Evolutionary conservation across 345 rosid genomes (phyloP).

Genomic region (Gossypium australe): DNA sequence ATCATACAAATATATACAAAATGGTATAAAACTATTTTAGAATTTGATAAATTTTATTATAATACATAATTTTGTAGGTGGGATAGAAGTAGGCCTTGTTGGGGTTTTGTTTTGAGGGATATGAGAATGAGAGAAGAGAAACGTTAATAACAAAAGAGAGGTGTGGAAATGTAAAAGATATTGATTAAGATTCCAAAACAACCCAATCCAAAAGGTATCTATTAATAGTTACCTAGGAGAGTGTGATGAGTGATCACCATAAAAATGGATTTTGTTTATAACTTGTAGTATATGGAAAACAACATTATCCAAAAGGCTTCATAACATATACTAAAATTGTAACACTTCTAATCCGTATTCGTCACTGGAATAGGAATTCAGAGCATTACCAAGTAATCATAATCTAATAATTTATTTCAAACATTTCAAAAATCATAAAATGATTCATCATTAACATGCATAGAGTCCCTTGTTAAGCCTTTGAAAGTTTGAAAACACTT

Average conservation of each 20-base stretch:
- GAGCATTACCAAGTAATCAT: too few species aligned
- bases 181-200: conserved; percentile 17
- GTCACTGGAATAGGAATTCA: too few species aligned
- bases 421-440: too few species aligned
- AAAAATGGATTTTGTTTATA: neutral
- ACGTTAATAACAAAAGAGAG: conserved; percentile 28
- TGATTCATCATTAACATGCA: too few species aligned
- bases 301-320: neutral
- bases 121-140: neutral
- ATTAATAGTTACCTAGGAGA: neutral
- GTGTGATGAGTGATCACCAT: neutral
- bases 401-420: too few species aligned
- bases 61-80: too few species aligned
- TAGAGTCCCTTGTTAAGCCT: too few species aligned
- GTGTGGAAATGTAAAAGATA: conserved; percentile 17
- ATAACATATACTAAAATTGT: neutral
- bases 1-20: too few species aligned
- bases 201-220: neutral
- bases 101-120: conserved; percentile 33
- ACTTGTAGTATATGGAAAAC: neutral
- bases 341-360: fast-evolving
- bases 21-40: too few species aligned
- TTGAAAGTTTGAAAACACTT: too few species aligned
- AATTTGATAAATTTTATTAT: too few species aligned
- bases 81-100: conserved; percentile 8